Evolutionary conservation across 768 basidiomycete genomes (phyloP).

Genomic region (Cantharellus anzutake): DNA sequence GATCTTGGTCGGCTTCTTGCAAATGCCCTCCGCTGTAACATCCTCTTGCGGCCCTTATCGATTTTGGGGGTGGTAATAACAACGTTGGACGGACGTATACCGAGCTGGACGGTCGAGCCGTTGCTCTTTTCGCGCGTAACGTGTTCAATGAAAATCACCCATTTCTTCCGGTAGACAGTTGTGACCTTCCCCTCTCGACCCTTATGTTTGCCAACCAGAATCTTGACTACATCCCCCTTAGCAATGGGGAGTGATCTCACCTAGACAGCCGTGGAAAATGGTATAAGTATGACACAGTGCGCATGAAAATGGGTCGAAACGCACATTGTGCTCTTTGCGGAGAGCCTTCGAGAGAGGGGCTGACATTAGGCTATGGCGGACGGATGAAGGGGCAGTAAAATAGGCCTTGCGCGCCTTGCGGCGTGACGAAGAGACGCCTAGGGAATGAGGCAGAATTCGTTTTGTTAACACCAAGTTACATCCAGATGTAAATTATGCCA

Average conservation of each 20-base stretch:
- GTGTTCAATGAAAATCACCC: conserved; percentile 96
- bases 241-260: conserved; percentile 84
- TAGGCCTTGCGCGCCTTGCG: conserved; percentile 98
- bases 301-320: conserved; percentile 15
- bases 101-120: conserved; percentile 82
- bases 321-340: conserved; percentile 74
- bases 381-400: conserved; percentile 85
- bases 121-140: conserved; percentile 96
- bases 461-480: not conserved
- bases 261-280: conserved; percentile 22
- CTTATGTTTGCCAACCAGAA: conserved; percentile 96
- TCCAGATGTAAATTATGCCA: not conserved
- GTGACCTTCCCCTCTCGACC: conserved; percentile 97
- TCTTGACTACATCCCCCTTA: conserved; percentile 95
- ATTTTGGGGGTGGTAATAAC: conserved; percentile 85
- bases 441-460: not conserved
- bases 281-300: not conserved
- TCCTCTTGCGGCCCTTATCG: conserved; percentile 72
- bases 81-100: conserved; percentile 92
- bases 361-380: conserved; percentile 96
- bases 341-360: conserved; percentile 91
- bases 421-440: conserved; percentile 80
- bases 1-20: not conserved
- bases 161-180: conserved; percentile 95
- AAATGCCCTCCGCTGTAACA: conserved; percentile 55